Evolutionary conservation across 768 basidiomycete genomes (phyloP), one percentile per base, ranked within the genome.

Genomic region (Boletus reticuloceps): DNA sequence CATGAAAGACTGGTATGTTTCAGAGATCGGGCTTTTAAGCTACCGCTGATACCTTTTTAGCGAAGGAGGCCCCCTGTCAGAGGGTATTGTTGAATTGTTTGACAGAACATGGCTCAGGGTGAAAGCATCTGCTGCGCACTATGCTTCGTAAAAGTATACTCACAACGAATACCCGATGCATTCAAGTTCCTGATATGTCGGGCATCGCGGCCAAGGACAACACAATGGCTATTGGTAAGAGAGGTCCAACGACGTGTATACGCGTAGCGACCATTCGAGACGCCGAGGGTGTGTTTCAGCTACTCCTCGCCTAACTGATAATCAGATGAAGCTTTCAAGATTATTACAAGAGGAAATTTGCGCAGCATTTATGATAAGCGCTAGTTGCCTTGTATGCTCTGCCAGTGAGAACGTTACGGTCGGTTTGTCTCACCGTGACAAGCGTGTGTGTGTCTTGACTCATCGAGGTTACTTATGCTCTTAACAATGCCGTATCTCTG

Each of bases 11-110:
- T 55, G 54, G 60, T 59, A 54, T 53, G 59, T 64, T 50, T 58
- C 53, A 48, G 31, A 54, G 14, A 29, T 37, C 4, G 10, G 11
- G 8, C 5, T 14, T n/a, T 14, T 25, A 10, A 34, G 36, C 50
- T 12, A 29, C 32, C 19, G 40, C n/a, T 9, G 39, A 39, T 54
- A 45, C 56, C 41, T 40, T 46, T 56, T 51, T 50, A 65, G 69
- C 27, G 52, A 66, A 47, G 25, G 36, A 16, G 63, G 56, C 17
- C 62, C 62, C 37, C 44, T 63, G 36, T 48, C 63, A 2, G 49
- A 58, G 12, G 59, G 50, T 7, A 29, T 59, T 4, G 42, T 64
- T 31, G 47, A 49, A 45, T 11, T 58, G 6, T 36, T 62, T 43
- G 54, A 60, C 17, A 54, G 32, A n/a, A 50, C 50, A 3, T 64